These are phyloP conservation scores for Nigrospora sphaerica DNA, from an alignment of 2,329 filamentous ascomycete species.

Conservation along the genomic window DNA sequence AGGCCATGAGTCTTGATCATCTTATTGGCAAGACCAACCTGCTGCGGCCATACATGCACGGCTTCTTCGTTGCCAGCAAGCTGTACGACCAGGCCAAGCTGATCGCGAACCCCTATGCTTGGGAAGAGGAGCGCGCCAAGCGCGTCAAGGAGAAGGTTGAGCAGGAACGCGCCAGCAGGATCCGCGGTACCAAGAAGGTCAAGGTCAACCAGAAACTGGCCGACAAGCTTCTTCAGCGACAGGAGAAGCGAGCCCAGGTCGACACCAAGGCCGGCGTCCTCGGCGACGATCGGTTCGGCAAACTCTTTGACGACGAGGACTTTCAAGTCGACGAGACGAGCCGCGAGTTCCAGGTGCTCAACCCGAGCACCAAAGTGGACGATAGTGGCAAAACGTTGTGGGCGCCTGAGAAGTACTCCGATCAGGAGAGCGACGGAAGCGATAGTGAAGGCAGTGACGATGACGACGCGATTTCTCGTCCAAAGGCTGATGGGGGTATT, in stretches of 20 bases:
- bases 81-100: conserved; percentile 91
- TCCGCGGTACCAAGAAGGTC: conserved; percentile 91
- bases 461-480: conserved; percentile 22
- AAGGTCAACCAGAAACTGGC: conserved; percentile 87
- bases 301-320: conserved; percentile 87
- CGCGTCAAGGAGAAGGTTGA: conserved; percentile 91
- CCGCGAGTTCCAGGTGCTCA: conserved; percentile 79
- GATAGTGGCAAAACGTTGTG: conserved; percentile 2
- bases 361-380: conserved; percentile 69
- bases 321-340: conserved; percentile 88
- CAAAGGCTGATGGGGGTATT: conserved; percentile 26
- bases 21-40: conserved; percentile 85
- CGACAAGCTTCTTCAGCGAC: conserved; percentile 63
- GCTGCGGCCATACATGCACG: conserved; percentile 95
- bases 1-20: conserved; percentile 78
- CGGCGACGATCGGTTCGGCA: conserved; percentile 77
- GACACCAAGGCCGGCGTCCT: conserved; percentile 62
- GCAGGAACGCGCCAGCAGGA: conserved; percentile 91
- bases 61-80: conserved; percentile 93
- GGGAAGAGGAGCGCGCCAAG: conserved; percentile 87
- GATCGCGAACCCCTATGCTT: conserved; percentile 89
- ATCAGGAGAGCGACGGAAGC: conserved; percentile 14
- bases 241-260: conserved; percentile 51
- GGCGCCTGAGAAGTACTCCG: neutral
- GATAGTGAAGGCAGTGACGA: conserved; percentile 30